phyloP scores from a whole-genome alignment of 2,329 filamentous ascomycete species.

The Dothideomycetes sp. region DNA sequence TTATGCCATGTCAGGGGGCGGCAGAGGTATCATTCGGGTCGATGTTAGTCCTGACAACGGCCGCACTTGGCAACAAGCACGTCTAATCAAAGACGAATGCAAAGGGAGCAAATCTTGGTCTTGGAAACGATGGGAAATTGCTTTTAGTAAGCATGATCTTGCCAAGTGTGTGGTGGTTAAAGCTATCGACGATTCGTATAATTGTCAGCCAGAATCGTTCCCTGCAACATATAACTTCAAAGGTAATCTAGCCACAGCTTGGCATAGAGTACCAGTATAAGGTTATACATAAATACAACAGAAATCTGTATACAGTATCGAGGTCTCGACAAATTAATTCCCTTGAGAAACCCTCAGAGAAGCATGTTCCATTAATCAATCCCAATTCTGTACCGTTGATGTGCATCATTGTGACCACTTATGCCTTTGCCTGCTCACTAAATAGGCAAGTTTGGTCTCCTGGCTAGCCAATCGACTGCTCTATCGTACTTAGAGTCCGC shows the following conservation, averaged over 20 bases:
- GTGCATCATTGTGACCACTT: too few relatives aligned
- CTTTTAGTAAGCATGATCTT: constrained; percentile 26
- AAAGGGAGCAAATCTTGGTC: constrained; percentile 46
- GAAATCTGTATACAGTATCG: too few relatives aligned
- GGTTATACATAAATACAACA: too few relatives aligned
- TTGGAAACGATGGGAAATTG: constrained; percentile 52
- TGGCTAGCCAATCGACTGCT: too few relatives aligned
- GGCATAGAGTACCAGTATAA: constrained; percentile 51
- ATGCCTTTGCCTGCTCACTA: too few relatives aligned
- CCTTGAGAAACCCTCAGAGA: too few relatives aligned
- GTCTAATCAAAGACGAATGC: constrained; percentile 41
- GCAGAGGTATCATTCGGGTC: constrained; percentile 54
- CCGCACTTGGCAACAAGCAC: constrained; percentile 52
- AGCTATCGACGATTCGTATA: constrained; percentile 55
- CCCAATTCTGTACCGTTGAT: too few relatives aligned
- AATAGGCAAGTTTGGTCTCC: too few relatives aligned
- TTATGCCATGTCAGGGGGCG: constrained; percentile 59
- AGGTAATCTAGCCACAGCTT: constrained; percentile 56
- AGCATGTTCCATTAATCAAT: too few relatives aligned
- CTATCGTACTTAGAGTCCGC: too few relatives aligned
- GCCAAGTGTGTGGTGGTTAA: constrained; percentile 48
- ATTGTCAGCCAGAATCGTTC: constrained; percentile 53
- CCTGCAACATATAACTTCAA: constrained; percentile 51
- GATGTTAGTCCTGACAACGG: constrained; percentile 56
- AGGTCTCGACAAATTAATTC: too few relatives aligned